Conservation (phyloP, 257 asterid species). For the Anisodus acutangulus region DNA sequence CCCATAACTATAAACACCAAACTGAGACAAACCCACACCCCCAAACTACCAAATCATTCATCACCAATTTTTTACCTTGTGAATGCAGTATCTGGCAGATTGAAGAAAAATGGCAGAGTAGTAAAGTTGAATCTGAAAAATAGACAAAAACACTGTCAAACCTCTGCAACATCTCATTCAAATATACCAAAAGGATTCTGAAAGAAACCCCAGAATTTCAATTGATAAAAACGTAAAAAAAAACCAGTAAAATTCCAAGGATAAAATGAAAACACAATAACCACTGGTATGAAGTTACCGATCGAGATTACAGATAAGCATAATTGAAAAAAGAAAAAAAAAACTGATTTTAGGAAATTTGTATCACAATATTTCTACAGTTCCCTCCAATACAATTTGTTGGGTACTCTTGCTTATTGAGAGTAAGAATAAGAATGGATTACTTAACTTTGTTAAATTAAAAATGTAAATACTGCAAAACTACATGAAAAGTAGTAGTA, state of each 20-base stretch:
- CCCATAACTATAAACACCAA: conserved; percentile 71
- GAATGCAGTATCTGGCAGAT: neutral
- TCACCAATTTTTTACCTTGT: conserved; percentile 34
- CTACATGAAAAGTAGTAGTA: neutral
- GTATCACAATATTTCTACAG: neutral
- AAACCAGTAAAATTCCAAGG: neutral
- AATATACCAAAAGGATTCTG: neutral
- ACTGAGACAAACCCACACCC: conserved; percentile 43
- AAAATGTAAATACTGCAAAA: neutral
- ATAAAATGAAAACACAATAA: neutral
- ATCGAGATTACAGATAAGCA: neutral
- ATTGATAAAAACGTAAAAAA: neutral
- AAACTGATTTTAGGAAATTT: neutral
- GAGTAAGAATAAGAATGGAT: conserved; percentile 18
- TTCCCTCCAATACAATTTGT: conserved; percentile 1
- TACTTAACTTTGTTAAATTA: neutral
- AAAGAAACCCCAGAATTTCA: conserved; percentile 29
- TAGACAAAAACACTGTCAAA: neutral
- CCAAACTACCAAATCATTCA: conserved; percentile 45
- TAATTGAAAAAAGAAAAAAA: neutral
- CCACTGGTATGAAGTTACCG: neutral
- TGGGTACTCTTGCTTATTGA: neutral
- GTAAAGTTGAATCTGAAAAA: conserved; percentile 18
- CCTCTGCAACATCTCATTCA: neutral
- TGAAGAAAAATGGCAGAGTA: neutral